These are phyloP conservation scores for Bothriochloa decipiens DNA, from an alignment of 176 grass and related monocot species.

Conservation along the genomic window DNA sequence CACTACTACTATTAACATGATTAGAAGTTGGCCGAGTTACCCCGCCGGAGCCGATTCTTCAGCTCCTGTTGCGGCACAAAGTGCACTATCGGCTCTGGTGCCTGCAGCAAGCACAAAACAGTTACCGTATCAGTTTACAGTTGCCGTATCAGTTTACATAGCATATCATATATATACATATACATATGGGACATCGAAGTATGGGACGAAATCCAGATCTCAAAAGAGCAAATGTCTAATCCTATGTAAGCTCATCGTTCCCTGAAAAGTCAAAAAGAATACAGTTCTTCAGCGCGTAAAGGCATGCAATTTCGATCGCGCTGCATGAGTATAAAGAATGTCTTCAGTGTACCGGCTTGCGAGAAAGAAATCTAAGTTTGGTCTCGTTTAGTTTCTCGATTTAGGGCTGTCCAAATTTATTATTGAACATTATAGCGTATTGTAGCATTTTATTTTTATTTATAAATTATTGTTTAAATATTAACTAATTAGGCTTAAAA, in stretches of 20 bases:
- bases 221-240: conserved; percentile 30
- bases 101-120: conserved; percentile 53
- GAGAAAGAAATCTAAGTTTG: neutral
- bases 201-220: conserved; percentile 24
- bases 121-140: neutral
- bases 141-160: neutral
- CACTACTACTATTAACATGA: conserved; percentile 41
- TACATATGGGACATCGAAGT: conserved; percentile 6
- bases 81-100: conserved; percentile 56
- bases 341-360: neutral
- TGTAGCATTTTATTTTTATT: no score
- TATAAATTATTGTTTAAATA: no score
- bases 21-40: conserved; percentile 74
- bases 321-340: conserved; percentile 20
- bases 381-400: neutral
- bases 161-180: neutral
- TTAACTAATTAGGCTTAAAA: no score
- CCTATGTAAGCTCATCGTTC: conserved; percentile 4
- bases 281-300: conserved; percentile 19
- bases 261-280: conserved; percentile 15
- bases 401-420: no score
- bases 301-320: conserved; percentile 9
- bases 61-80: conserved; percentile 58
- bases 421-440: no score
- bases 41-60: conserved; percentile 64